Evolutionary conservation across 352 stramenopile species (phyloP), one percentile per base, ranked within the genome.

Genomic region (Aphanomyces euteiches): DNA sequence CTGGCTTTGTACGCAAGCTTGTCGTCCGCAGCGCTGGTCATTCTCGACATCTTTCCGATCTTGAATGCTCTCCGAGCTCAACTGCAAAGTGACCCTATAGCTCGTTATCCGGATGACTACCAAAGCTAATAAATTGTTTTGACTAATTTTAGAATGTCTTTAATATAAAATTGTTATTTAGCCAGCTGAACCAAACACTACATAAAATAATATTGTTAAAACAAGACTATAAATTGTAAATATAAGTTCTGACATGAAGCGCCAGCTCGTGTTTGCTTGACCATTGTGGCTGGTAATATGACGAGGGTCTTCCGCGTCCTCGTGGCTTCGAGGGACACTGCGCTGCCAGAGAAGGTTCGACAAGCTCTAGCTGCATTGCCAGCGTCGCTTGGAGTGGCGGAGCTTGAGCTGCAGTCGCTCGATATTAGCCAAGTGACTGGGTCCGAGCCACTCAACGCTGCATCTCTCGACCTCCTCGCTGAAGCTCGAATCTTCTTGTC

Each of bases 271-370:
- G 28, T 28, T 2, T 28, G 28, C 28, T 28, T 28, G 28, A 28
- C 28, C 28, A 19, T 3, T 2, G 1, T 58, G 8, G 17, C 8
- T 45, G 12, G 19, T 37, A 1, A 61, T 2, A 58, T 58, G 50
- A 38, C 50, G 50, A 19, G 2, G 45, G 45, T 28, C 15, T 41
- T 67, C 17, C 59, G 38, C 17, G 43, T 67, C 12, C 41, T 40
- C 5, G 41, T 67, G 15, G 48, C 56, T 34, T 67, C 59, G 8
- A 67, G 34, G 4, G 56, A 57, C 43, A n/a, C 59, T 17, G 98
- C 98, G 66, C 81, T 99, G 15, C 99, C 99, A 76, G 92, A 98
- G 63, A 97, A 99, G 88, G 97, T 97, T 4, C 89, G 96, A 39
- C 90, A 98, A 72, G 90, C 84, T 66, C 90, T 67, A 13, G 41